Percentiles rank a stretch among this genome's conserved stretches.
phyloP scores from a whole-genome alignment of 2,329 filamentous ascomycete genomes.

The Aspergillus pseudoterreus region DNA sequence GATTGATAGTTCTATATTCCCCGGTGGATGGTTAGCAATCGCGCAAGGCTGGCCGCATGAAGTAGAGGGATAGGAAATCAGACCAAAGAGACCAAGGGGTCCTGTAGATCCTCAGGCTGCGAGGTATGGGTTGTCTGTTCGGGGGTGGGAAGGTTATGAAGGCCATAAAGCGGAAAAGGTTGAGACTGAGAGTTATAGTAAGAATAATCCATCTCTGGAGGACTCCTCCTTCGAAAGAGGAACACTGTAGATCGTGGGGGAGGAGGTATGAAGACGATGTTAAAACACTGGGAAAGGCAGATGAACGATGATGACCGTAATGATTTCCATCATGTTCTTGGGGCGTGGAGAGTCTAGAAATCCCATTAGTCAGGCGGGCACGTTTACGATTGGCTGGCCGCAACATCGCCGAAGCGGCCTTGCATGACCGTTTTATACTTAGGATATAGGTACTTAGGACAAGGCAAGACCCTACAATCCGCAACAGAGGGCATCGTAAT shows the following conservation, averaged over 20 bases:
- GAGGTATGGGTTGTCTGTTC: constrained; percentile 37
- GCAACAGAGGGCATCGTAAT: not conserved
- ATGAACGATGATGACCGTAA: not conserved
- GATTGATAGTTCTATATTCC: constrained; percentile 28
- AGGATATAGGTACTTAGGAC: too few relatives aligned
- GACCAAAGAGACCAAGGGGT: constrained; percentile 34
- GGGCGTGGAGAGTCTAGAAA: not conserved
- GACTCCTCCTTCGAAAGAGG: not conserved
- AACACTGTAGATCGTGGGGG: not conserved
- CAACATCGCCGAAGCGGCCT: too few relatives aligned
- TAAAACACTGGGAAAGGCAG: not conserved
- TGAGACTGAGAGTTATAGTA: constrained; percentile 47
- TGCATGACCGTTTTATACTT: too few relatives aligned
- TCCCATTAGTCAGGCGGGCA: not conserved
- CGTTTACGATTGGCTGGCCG: not conserved
- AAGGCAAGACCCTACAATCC: too few relatives aligned
- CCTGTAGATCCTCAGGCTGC: constrained; percentile 45
- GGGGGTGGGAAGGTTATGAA: constrained; percentile 45
- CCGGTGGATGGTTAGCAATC: constrained; percentile 9
- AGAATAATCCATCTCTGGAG: constrained; percentile 52
- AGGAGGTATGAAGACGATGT: not conserved
- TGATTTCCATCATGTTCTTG: not conserved
- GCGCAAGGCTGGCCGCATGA: not conserved
- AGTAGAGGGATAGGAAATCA: not conserved
- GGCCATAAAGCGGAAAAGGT: constrained; percentile 49